phyloP scores from a whole-genome alignment of 2,329 filamentous ascomycete genomes.

The Botryotinia globosa region DNA sequence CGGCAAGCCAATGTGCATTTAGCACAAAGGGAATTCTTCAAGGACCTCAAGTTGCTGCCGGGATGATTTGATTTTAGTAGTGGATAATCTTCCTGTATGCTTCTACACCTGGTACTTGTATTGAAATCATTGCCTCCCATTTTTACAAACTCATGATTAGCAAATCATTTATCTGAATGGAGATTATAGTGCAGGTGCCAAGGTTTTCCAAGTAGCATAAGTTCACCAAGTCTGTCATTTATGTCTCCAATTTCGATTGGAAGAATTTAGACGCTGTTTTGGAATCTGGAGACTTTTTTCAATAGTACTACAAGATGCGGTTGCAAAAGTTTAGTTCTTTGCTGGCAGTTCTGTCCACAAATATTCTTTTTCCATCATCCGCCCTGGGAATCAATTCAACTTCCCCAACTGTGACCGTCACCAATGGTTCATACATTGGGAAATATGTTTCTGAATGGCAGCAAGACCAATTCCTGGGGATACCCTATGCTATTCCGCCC shows the following conservation, averaged over 20 bases:
- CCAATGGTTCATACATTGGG: constrained; percentile 32
- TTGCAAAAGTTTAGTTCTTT: neutral
- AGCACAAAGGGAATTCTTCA: neutral
- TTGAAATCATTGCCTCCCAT: neutral
- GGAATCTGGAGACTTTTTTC: neutral
- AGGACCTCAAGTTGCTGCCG: neutral
- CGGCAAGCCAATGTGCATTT: neutral
- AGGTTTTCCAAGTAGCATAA: neutral
- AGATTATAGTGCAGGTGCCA: neutral
- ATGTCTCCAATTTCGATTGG: neutral
- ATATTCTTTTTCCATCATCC: neutral
- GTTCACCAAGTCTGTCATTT: neutral
- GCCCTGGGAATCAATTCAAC: constrained; percentile 13
- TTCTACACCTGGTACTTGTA: neutral
- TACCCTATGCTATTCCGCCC: constrained; percentile 49
- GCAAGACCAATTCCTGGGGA: constrained; percentile 45
- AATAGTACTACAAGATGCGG: neutral
- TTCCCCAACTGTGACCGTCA: constrained; percentile 26
- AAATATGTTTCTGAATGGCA: constrained; percentile 32
- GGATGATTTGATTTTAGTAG: neutral
- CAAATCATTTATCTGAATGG: neutral
- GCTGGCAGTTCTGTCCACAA: neutral
- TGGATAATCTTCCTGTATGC: neutral
- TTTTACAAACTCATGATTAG: neutral
- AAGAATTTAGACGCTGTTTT: neutral